Evolutionary conservation across 2,329 filamentous ascomycete genomes (phyloP), one percentile per base, ranked within the genome.

Genomic region (Trichoderma breve): DNA sequence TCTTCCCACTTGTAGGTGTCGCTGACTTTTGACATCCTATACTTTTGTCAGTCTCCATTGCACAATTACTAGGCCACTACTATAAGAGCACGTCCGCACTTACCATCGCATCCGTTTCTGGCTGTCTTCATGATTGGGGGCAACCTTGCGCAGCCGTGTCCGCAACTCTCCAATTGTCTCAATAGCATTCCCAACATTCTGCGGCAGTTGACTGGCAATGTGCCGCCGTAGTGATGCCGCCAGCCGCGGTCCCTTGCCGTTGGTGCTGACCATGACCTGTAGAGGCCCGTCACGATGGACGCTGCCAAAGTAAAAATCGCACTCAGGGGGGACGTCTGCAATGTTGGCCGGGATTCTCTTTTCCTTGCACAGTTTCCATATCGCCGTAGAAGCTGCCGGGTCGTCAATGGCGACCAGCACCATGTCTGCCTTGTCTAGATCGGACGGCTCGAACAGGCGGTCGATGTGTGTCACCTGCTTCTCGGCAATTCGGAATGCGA

Each of bases 191-290:
- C 96, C 96, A 34, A 93, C 92, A 75, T 96, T 94, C 21, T 84
- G 83, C 1, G 96, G 96, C 71, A 99, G 83, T 63, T 86, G 86
- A 24, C 85, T 87, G 21, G 94, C 95, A 75, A 99, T 97, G 79
- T 92, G 90, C 79, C 92, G 88, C 69, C 95, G 86, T 65, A 99
- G 92, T 62, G 95, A 91, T 76, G 93, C 95, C 11, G 96, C 96
- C 74, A 99, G 84, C 79, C 95, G 91, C 0, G 96, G 96, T 0
- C 96, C 96, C 80, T 97, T 98, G 67, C 96, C 96, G 80, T 98
- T 99, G 43, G 96, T 99, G 84, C 93, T 97, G 76, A 99, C 95
- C 96, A 99, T 99, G 78, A 99, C 92, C 84, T 99, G 96, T 73
- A 99, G 83, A 6, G 96, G 96, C 0, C 96, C 96, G 80, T 99